Percentiles rank a stretch among this genome's conserved stretches.
Conservation (phyloP, 139 green algal genomes). For the Choricystis sp. region DNA sequence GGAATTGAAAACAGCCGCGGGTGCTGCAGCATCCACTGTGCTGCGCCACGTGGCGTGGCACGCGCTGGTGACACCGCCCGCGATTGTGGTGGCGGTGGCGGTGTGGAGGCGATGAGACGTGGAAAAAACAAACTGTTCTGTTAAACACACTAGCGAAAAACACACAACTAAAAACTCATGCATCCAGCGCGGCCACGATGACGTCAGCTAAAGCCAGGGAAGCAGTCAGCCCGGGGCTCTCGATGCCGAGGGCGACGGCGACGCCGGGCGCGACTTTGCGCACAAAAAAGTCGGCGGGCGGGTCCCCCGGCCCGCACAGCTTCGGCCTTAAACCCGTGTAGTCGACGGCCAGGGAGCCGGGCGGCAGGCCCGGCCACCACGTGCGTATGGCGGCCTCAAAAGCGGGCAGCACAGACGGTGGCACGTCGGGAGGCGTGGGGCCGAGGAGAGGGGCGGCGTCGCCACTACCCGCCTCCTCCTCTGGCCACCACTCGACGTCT, state of each 20-base stretch:
- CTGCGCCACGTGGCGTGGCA: not conserved
- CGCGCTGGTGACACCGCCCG: not conserved
- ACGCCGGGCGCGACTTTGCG: slow-evolving; percentile 22
- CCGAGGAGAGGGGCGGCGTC: not conserved
- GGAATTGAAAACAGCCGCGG: slow-evolving; percentile 8
- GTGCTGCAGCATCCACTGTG: not conserved
- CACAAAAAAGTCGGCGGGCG: slow-evolving; percentile 44
- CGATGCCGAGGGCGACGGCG: slow-evolving; percentile 68
- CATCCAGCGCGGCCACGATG: not conserved
- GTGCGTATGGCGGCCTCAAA: slow-evolving; percentile 47
- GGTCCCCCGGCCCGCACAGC: slow-evolving; percentile 28
- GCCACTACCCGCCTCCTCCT: not conserved
- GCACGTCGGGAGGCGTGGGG: too few species aligned
- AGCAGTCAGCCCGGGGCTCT: slow-evolving; percentile 68
- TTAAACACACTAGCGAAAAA: not conserved
- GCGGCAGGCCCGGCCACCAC: slow-evolving; percentile 55
- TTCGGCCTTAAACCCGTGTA: slow-evolving; percentile 55
- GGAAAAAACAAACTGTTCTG: too few species aligned
- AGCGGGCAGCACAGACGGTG: slow-evolving; percentile 1
- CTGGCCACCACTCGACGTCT: slow-evolving; percentile 72
- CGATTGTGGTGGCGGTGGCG: not conserved
- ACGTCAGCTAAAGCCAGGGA: slow-evolving; percentile 42
- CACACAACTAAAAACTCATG: not conserved
- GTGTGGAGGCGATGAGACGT: not conserved
- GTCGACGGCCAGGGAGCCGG: slow-evolving; percentile 35